Conservation (phyloP, 2,329 filamentous ascomycete genomes). For the Monosporascus sp. region DNA sequence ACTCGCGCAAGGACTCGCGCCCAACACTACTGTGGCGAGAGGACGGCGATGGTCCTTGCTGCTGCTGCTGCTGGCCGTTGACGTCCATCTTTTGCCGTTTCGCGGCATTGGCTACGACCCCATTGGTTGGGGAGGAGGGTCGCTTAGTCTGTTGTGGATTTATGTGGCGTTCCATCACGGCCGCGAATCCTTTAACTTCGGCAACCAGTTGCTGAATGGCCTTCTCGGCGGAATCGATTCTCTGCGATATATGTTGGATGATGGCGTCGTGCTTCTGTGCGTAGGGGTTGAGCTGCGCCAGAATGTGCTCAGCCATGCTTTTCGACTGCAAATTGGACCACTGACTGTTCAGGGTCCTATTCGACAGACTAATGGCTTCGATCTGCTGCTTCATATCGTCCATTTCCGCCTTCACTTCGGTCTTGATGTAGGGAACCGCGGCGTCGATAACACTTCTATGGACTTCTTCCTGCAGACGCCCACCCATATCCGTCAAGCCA, state of each 20-base stretch:
- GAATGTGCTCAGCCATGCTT: constrained; percentile 35
- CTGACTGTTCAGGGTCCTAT: constrained; percentile 39
- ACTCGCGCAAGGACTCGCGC: background rate
- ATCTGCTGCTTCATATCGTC: constrained; percentile 24
- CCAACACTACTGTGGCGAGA: background rate
- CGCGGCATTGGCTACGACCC: background rate
- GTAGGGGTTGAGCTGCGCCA: constrained; percentile 25
- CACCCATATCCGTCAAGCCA: constrained; percentile 1
- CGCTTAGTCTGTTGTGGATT: background rate
- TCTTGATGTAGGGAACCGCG: background rate
- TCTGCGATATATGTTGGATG: background rate
- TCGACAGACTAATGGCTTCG: constrained; percentile 29
- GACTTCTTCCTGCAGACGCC: constrained; percentile 2
- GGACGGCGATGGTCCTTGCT: background rate
- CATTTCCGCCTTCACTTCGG: constrained; percentile 19
- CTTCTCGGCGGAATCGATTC: too few relatives aligned
- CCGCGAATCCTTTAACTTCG: background rate
- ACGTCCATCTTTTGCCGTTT: background rate
- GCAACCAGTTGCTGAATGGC: background rate
- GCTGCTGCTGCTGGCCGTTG: background rate
- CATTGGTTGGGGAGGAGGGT: background rate
- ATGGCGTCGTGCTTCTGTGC: constrained; percentile 5
- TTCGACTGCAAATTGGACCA: constrained; percentile 46
- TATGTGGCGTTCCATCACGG: background rate
- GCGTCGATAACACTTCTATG: background rate